Conservation (phyloP, 306 rosid species). For the Fragaria ananassa region DNA sequence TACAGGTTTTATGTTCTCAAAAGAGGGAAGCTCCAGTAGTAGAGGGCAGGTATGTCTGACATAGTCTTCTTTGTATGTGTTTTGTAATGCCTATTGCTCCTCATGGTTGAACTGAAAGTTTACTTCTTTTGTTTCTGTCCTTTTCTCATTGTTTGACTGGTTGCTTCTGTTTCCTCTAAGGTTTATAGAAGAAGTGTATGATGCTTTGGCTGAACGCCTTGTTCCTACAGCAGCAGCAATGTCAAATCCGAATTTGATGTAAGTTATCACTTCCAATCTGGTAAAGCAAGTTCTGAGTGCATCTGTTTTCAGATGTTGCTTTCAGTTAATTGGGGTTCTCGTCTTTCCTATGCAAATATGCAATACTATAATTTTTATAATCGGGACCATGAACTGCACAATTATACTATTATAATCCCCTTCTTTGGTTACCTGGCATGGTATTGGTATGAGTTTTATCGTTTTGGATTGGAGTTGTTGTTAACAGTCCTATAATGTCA, state of each 20-base stretch:
- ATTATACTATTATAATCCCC: background rate
- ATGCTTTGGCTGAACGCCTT: conserved; percentile 65
- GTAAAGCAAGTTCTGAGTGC: conserved; percentile 4
- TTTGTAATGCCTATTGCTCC: background rate
- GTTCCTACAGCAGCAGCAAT: conserved; percentile 41
- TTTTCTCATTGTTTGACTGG: background rate
- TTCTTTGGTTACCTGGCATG: background rate
- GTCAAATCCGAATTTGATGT: conserved; percentile 63
- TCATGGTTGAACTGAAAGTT: background rate
- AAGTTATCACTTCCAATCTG: conserved; percentile 31
- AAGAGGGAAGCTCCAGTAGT: conserved; percentile 50
- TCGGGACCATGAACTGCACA: background rate
- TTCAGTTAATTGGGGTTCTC: background rate
- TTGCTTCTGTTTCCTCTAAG: conserved; percentile 36
- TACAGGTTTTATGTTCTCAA: conserved; percentile 53
- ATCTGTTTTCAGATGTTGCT: conserved; percentile 13
- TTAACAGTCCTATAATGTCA: background rate
- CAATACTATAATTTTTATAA: background rate
- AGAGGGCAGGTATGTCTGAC: conserved; percentile 55
- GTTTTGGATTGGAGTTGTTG: background rate
- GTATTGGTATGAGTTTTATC: background rate
- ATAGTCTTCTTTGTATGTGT: background rate
- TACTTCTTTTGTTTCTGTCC: background rate
- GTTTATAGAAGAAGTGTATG: conserved; percentile 64
- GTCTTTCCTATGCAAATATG: background rate